phyloP scores from a whole-genome alignment of 2,329 filamentous ascomycete species.

The Fusarium chaquense region DNA sequence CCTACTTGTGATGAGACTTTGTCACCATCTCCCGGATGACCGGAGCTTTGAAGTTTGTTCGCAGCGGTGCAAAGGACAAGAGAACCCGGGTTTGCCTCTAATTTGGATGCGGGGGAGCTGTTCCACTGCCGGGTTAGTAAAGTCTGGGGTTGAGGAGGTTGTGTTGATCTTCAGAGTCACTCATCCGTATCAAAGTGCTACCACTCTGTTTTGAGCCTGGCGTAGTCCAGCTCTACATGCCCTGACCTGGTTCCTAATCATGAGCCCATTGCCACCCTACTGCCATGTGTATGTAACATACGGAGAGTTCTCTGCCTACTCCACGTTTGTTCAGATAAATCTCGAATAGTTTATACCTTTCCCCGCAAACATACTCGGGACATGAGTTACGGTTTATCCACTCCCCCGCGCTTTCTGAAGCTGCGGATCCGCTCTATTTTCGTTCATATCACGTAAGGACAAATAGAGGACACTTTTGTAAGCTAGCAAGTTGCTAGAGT shows the following conservation, averaged over 20 bases:
- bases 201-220: neutral
- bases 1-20: neutral
- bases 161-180: conserved; percentile 2
- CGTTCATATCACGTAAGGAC: conserved; percentile 15
- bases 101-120: conserved; percentile 29
- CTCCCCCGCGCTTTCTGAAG: conserved; percentile 24
- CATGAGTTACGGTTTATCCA: conserved; percentile 19
- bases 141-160: conserved; percentile 27
- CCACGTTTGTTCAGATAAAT: conserved; percentile 5
- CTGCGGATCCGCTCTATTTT: conserved; percentile 36
- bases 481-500: neutral
- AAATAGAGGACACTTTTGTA: conserved; percentile 3
- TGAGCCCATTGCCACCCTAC: neutral
- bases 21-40: conserved; percentile 19
- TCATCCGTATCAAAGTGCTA: neutral
- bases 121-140: conserved; percentile 22
- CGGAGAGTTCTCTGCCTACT: neutral
- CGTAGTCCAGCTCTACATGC: neutral
- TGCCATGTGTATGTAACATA: neutral
- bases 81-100: conserved; percentile 13
- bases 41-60: conserved; percentile 25
- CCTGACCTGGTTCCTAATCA: neutral
- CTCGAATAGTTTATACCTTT: conserved; percentile 3
- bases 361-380: conserved; percentile 29
- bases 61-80: conserved; percentile 30